These are phyloP conservation scores for Trichoderma breve DNA, from an alignment of 2,329 filamentous ascomycete species.

Conservation along the genomic window DNA sequence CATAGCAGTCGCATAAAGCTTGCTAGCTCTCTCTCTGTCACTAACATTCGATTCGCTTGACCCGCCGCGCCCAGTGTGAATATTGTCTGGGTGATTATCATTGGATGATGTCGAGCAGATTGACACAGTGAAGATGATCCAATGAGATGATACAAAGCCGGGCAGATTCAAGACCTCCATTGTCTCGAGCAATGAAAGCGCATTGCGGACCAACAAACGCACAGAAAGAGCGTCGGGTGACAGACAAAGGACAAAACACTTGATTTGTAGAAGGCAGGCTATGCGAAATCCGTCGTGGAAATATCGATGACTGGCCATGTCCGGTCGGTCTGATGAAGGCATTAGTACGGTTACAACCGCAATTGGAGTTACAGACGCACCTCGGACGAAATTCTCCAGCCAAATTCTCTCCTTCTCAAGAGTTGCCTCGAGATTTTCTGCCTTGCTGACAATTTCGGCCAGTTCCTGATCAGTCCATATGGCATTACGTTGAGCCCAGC, in stretches of 20 bases:
- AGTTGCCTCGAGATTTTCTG: background rate
- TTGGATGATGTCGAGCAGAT: background rate
- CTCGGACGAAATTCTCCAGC: background rate
- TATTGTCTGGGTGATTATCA: background rate
- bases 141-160: background rate
- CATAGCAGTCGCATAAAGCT: background rate
- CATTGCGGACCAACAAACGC: background rate
- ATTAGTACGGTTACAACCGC: background rate
- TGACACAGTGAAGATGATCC: background rate
- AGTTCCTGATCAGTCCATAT: background rate
- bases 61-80: background rate
- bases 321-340: background rate
- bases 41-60: background rate
- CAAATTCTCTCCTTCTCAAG: background rate
- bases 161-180: background rate
- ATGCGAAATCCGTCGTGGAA: background rate
- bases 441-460: background rate
- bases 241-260: background rate
- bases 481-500: background rate
- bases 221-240: background rate
- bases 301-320: background rate
- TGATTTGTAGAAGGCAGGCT: background rate
- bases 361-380: background rate
- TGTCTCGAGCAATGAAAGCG: background rate
- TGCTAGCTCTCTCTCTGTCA: background rate